A percentile compares a stretch with the other conserved stretches of the same genome.
phyloP scores from a whole-genome alignment of 345 rosid species.

The Angophora floribunda region DNA sequence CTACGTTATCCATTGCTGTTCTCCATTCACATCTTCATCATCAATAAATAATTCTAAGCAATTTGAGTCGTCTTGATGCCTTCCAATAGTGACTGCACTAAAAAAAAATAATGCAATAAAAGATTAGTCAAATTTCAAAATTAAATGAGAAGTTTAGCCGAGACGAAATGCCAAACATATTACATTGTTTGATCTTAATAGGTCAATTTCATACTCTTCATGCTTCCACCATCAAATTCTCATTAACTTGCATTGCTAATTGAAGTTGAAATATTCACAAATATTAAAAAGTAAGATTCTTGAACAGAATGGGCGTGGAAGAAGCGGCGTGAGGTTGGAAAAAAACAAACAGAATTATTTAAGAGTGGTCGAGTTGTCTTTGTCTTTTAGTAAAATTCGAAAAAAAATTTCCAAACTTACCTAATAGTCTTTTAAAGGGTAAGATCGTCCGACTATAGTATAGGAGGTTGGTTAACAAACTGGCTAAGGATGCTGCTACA shows the following conservation, averaged over 20 bases:
- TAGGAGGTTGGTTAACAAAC: neutral
- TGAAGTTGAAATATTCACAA: neutral
- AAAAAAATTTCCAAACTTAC: neutral
- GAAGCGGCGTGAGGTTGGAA: neutral
- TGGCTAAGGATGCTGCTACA: neutral
- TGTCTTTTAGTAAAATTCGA: neutral
- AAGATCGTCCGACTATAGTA: neutral
- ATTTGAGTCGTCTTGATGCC: neutral
- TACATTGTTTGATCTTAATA: neutral
- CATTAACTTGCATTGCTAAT: accelerated
- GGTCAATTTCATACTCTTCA: accelerated
- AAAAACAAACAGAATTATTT: neutral
- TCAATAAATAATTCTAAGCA: neutral
- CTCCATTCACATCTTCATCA: neutral
- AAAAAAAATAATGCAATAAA: neutral
- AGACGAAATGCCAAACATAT: neutral
- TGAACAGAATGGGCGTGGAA: neutral
- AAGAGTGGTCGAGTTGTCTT: neutral
- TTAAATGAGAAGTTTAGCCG: neutral
- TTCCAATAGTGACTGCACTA: neutral
- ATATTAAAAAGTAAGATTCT: neutral
- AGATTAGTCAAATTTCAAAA: neutral
- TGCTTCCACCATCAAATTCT: neutral
- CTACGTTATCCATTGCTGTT: neutral
- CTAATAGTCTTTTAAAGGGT: neutral